Evolutionary conservation across 129 eudicot genomes (phyloP).

Genomic region (Gnaphalium uliginosum): DNA sequence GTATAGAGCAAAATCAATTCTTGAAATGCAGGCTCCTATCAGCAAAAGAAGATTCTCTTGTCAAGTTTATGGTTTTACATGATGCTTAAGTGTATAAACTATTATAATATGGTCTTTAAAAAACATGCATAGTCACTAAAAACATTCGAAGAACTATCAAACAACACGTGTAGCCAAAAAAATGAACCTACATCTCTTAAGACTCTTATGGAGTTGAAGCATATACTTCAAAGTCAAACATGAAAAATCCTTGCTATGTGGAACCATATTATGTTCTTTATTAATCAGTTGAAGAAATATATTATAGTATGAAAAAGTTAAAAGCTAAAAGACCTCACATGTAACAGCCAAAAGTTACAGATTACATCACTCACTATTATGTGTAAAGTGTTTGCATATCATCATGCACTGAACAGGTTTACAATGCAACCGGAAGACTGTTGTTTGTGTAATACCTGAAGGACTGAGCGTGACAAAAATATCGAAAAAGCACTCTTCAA

Average conservation of each 20-base stretch:
- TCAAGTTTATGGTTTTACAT: conserved; percentile 17
- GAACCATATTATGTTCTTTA: neutral
- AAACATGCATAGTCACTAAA: conserved; percentile 3
- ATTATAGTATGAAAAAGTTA: neutral
- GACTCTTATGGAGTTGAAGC: neutral
- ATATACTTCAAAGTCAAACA: neutral
- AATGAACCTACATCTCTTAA: neutral
- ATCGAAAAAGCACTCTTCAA: conserved; percentile 73
- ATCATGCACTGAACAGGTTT: neutral
- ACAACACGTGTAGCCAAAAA: neutral
- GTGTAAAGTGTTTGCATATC: conserved; percentile 6
- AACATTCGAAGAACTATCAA: conserved; percentile 8
- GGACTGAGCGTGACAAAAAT: conserved; percentile 63
- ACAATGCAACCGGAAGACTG: neutral
- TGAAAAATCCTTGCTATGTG: neutral
- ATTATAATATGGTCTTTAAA: neutral
- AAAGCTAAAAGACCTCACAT: neutral
- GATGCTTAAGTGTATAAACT: conserved; percentile 2
- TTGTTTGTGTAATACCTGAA: conserved; percentile 59
- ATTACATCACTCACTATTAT: neutral
- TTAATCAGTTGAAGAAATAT: neutral
- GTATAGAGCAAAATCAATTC: conserved; percentile 86
- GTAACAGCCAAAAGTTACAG: neutral
- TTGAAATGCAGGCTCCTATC: conserved; percentile 92
- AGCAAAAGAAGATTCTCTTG: conserved; percentile 20